Percentiles rank a stretch among this genome's conserved stretches.
phyloP scores from a whole-genome alignment of 176 grass and related monocot genomes.

The Luzula sylvatica region DNA sequence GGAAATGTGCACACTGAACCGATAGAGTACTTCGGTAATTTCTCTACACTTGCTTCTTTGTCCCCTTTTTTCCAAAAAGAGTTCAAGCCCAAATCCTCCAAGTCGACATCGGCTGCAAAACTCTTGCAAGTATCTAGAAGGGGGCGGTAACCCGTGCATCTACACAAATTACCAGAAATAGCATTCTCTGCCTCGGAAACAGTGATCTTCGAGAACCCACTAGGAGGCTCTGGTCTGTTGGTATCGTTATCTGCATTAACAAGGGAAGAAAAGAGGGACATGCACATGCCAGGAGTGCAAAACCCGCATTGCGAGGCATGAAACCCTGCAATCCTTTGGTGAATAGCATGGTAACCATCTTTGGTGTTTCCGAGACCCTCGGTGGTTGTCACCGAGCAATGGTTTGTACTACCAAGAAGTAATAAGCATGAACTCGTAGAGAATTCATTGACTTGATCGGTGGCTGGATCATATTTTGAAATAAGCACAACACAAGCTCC shows the following conservation, averaged over 20 bases:
- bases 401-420: slow-evolving; percentile 56
- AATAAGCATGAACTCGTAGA: slow-evolving; percentile 54
- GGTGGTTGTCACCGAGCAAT: slow-evolving; percentile 54
- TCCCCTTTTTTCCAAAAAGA: slow-evolving; percentile 67
- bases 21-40: slow-evolving; percentile 40
- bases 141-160: slow-evolving; percentile 89
- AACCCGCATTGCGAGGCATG: slow-evolving; percentile 90
- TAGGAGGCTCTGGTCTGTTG: slow-evolving; percentile 16
- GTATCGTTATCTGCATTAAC: slow-evolving; percentile 25
- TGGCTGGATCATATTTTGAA: slow-evolving; percentile 45
- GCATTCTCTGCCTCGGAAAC: slow-evolving; percentile 47
- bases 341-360: slow-evolving; percentile 59
- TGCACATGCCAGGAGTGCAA: slow-evolving; percentile 90
- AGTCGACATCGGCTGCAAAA: slow-evolving; percentile 82
- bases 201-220: slow-evolving; percentile 62
- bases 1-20: slow-evolving; percentile 48
- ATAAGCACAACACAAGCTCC: slow-evolving; percentile 84
- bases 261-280: slow-evolving; percentile 79
- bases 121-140: slow-evolving; percentile 86
- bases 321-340: slow-evolving; percentile 57
- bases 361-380: slow-evolving; percentile 56
- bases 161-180: slow-evolving; percentile 72
- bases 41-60: slow-evolving; percentile 22
- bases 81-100: slow-evolving; percentile 86
- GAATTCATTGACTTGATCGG: slow-evolving; percentile 54